Conservation (phyloP, 2,329 filamentous ascomycete genomes). For the Colletotrichum graminicola region DNA sequence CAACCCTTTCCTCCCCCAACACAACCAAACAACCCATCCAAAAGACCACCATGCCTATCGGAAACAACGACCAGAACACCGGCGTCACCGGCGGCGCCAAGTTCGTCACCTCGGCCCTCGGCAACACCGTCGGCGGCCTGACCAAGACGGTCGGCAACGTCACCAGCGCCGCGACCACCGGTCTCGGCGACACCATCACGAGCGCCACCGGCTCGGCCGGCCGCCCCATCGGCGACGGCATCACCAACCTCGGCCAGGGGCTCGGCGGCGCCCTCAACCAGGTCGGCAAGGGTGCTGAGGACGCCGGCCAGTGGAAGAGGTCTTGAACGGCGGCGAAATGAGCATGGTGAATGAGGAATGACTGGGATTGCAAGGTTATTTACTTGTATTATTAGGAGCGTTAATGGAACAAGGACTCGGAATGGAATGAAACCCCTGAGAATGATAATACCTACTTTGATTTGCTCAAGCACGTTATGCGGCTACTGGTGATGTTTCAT, state of each 20-base stretch:
- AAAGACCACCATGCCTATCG: conserved; percentile 44
- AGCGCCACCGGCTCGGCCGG: conserved; percentile 66
- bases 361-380: not conserved
- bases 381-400: conserved; percentile 30
- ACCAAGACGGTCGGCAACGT: conserved; percentile 56
- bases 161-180: conserved; percentile 66
- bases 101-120: conserved; percentile 56
- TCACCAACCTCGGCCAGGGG: conserved; percentile 65
- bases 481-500: not conserved
- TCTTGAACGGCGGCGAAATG: not conserved
- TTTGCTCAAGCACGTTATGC: not conserved
- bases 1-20: not conserved
- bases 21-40: not conserved
- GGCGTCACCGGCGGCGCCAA: conserved; percentile 52
- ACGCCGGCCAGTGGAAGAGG: conserved; percentile 69
- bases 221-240: conserved; percentile 66
- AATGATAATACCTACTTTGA: not conserved
- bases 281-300: conserved; percentile 67
- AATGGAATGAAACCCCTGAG: not conserved
- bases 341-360: not conserved
- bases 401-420: not conserved
- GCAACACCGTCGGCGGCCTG: conserved; percentile 57
- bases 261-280: conserved; percentile 63
- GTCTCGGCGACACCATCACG: conserved; percentile 67
- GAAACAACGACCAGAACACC: conserved; percentile 43